Conservation (phyloP, 768 basidiomycete genomes). For the Lactarius tabidus region DNA sequence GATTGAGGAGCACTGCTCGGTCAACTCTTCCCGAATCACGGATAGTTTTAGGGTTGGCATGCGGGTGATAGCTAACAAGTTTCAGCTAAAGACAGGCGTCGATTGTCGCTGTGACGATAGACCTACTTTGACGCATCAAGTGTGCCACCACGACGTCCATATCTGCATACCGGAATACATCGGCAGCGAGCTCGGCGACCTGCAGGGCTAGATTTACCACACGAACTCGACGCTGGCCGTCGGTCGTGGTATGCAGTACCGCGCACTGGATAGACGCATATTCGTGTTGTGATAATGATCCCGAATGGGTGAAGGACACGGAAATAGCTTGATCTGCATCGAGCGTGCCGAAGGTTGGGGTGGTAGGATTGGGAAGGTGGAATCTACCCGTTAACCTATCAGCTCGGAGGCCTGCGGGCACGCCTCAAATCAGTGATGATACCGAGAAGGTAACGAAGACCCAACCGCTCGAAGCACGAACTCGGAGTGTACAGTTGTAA, state of each 20-base stretch:
- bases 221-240: constrained; percentile 79
- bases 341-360: constrained; percentile 73
- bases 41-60: constrained; percentile 57
- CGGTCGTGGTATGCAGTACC: constrained; percentile 73
- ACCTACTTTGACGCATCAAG: constrained; percentile 73
- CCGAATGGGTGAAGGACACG: constrained; percentile 68
- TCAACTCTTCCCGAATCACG: constrained; percentile 79
- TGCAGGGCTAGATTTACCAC: constrained; percentile 82
- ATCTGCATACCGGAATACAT: constrained; percentile 89
- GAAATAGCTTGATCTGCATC: constrained; percentile 81
- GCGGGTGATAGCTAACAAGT: constrained; percentile 57
- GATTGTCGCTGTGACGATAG: constrained; percentile 10
- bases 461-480: constrained; percentile 82
- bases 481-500: constrained; percentile 74
- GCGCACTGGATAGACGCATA: constrained; percentile 85
- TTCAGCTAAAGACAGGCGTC: neutral
- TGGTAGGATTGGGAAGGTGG: constrained; percentile 59
- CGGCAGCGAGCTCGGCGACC: constrained; percentile 79
- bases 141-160: constrained; percentile 76
- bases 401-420: constrained; percentile 53
- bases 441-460: constrained; percentile 11
- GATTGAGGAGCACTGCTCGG: constrained; percentile 76
- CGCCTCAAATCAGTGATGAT: neutral
- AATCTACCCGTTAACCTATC: constrained; percentile 71
- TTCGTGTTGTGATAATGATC: constrained; percentile 61